A percentile compares a stretch with the other conserved stretches of the same genome.
Conservation (phyloP, 2,329 filamentous ascomycete genomes). For the Didymella pomorum region DNA sequence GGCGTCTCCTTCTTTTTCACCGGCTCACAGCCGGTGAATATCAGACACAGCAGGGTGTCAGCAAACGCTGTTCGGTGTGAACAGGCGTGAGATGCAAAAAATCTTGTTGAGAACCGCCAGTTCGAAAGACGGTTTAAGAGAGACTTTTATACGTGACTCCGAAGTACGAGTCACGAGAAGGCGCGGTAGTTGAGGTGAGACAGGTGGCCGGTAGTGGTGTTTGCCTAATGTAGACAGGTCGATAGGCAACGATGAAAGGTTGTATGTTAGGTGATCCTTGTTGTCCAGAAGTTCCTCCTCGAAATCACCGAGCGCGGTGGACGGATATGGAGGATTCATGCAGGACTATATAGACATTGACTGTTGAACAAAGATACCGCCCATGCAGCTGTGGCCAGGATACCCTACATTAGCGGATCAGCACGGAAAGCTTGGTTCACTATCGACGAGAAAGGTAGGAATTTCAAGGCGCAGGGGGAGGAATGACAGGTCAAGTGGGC, state of each 20-base stretch:
- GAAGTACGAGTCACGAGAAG: constrained; percentile 42
- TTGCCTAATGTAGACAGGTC: constrained; percentile 34
- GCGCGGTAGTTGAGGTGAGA: constrained; percentile 43
- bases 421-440: constrained; percentile 49
- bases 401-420: constrained; percentile 46
- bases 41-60: constrained; percentile 32
- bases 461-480: constrained; percentile 39
- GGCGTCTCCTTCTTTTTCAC: constrained; percentile 30
- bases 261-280: constrained; percentile 21
- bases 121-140: constrained; percentile 24
- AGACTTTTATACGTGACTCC: constrained; percentile 44
- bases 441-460: constrained; percentile 38
- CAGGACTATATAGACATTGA: constrained; percentile 22
- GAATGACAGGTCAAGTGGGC: constrained; percentile 42
- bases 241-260: constrained; percentile 26
- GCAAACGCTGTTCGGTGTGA: constrained; percentile 23
- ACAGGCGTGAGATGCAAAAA: constrained; percentile 27
- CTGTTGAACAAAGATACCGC: constrained; percentile 31
- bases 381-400: constrained; percentile 36
- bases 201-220: constrained; percentile 38
- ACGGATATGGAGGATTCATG: constrained; percentile 10
- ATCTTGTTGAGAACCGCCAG: constrained; percentile 32
- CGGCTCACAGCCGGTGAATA: constrained; percentile 46
- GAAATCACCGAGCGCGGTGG: constrained; percentile 27
- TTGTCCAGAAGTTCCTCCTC: constrained; percentile 30